A percentile compares a stretch with the other conserved stretches of the same genome.
Evolutionary conservation across 805 yeast genomes (phyloP).

Genomic region (Candida maesae): DNA sequence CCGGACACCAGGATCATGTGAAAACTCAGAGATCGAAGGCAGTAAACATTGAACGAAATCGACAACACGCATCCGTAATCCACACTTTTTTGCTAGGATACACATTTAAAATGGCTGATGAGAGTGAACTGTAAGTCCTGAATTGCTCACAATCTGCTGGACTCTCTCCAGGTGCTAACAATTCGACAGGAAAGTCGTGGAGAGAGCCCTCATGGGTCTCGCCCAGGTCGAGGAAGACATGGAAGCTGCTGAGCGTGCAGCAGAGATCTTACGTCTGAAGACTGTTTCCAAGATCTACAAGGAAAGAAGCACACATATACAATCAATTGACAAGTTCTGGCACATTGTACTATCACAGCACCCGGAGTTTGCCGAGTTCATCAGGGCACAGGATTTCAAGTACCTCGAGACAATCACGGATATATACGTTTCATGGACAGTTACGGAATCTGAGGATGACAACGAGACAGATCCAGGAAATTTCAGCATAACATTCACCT

Average conservation of each 20-base stretch:
- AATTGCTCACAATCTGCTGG: neutral
- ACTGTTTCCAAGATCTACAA: slow-evolving; percentile 55
- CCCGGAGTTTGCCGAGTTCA: slow-evolving; percentile 78
- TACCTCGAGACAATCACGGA: slow-evolving; percentile 65
- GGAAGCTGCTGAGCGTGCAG: slow-evolving; percentile 57
- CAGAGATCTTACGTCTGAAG: slow-evolving; percentile 49
- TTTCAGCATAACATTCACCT: slow-evolving; percentile 58
- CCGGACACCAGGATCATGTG: no score
- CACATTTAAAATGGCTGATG: neutral
- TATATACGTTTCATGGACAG: slow-evolving; percentile 54
- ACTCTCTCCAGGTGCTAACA: neutral
- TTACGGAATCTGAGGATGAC: slow-evolving; percentile 29
- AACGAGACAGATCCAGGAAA: slow-evolving; percentile 39
- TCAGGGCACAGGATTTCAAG: slow-evolving; percentile 72
- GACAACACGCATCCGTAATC: no score
- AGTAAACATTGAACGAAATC: no score
- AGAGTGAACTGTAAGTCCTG: neutral
- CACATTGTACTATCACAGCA: slow-evolving; percentile 78
- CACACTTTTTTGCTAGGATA: no score
- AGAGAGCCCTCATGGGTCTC: slow-evolving; percentile 42
- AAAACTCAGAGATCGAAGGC: no score
- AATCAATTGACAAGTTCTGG: slow-evolving; percentile 76
- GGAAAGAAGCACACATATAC: slow-evolving; percentile 50
- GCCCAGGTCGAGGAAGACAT: slow-evolving; percentile 57
- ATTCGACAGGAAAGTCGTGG: slow-evolving; percentile 20